Evolutionary conservation across 2,329 filamentous ascomycete genomes (phyloP), one percentile per base, ranked within the genome.

Genomic region (Keithomyces neogunnii): DNA sequence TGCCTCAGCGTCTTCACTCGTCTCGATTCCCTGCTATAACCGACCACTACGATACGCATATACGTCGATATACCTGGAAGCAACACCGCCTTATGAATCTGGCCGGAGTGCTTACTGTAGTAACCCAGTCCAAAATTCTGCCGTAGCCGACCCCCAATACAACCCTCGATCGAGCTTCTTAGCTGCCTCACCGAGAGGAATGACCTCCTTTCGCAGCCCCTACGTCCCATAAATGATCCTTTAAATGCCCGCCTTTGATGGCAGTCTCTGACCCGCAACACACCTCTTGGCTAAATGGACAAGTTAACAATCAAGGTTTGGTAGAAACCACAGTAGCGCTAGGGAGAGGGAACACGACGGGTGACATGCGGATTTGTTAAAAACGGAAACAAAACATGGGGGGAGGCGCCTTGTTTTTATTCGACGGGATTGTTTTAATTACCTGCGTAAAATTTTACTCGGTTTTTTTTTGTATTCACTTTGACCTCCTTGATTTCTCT

Each of bases 1-100:
- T 97, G 93, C 70, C 74, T 99, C 69, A 96, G 88, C 73, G 93
- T 99, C 63, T 99, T 99, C 70, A 99, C 93, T 57, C 84, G 92
- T 66, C 86, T 99, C 63, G 93, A 99, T 74, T 97, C 93, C 48
- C 78, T 99, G 55, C 84, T 99, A 68, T 99, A 81, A 73, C 54
- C 49, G 36, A 39, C 13, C 33, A 28, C 3, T 35, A 39, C 31
- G 7, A 26, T 35, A 35, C 19, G 40, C 31, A 26, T 40, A 19
- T 30, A 39, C 38, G 13, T 35, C 39, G 39, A 30, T 30, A 11
- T 30, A 29, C n/a, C 40, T 8, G 11, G 28, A 30, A 30, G 40
- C 28, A 30, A 13, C 8, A 31, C 9, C 40, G 28, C 40, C 40
- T 44, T 44, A 44, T 30, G 8, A 30, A n/a, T 30, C 40, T 26